These are phyloP conservation scores for Astrephomene gubernaculifera DNA, from an alignment of 139 green algal species.

Conservation along the genomic window DNA sequence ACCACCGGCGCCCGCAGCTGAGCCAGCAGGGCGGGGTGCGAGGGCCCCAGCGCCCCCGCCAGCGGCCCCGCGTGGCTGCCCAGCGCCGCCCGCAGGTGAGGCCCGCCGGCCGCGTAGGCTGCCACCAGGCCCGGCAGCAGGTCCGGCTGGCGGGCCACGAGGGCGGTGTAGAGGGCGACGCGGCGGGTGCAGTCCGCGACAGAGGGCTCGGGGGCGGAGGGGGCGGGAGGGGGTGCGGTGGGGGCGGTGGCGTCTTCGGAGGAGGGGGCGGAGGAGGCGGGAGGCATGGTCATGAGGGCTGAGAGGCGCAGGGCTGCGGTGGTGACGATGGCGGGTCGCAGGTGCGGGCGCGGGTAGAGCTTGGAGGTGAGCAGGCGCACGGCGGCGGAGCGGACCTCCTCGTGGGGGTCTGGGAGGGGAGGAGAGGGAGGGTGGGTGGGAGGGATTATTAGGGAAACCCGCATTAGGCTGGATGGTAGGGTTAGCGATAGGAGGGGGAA, in stretches of 20 bases:
- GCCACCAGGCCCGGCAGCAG: slow-evolving; percentile 70
- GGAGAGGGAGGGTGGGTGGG: not conserved
- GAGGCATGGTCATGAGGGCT: not conserved
- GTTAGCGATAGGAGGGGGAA: no score
- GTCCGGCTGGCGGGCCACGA: slow-evolving; percentile 73
- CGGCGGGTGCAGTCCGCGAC: slow-evolving; percentile 51
- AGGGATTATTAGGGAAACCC: no score
- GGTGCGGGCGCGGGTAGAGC: slow-evolving; percentile 61
- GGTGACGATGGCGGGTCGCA: slow-evolving; percentile 61
- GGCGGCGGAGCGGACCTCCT: slow-evolving; percentile 63
- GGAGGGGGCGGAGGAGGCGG: not conserved
- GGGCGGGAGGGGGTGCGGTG: not conserved
- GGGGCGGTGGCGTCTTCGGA: not conserved
- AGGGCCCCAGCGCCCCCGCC: slow-evolving; percentile 58
- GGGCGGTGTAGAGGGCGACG: slow-evolving; percentile 73
- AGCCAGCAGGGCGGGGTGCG: slow-evolving; percentile 51
- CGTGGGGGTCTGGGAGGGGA: not conserved
- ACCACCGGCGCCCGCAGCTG: slow-evolving; percentile 24
- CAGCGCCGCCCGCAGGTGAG: not conserved
- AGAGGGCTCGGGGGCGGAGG: slow-evolving; percentile 13
- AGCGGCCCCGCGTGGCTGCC: slow-evolving; percentile 53
- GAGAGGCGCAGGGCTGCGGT: slow-evolving; percentile 49
- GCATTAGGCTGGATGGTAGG: no score
- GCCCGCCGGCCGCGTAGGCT: slow-evolving; percentile 45
- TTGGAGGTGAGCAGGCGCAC: slow-evolving; percentile 71